Conservation (phyloP, 108 stramenopile species). For the Cyclotella baltica region DNA sequence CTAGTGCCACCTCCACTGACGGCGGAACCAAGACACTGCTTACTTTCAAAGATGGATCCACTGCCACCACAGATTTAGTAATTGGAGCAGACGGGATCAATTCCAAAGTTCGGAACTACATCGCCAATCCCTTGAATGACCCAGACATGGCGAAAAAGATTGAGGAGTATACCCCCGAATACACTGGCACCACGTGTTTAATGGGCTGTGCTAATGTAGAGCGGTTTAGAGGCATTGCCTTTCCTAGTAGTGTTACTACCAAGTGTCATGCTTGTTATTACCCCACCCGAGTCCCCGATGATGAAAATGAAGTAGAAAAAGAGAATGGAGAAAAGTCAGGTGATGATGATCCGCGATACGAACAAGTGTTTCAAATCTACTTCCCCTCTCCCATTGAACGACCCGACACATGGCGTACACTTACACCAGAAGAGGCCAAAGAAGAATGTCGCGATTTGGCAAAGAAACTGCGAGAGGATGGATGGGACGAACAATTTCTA, state of each 20-base stretch:
- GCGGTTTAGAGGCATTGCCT: conserved; percentile 51
- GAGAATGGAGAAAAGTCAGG: conserved; percentile 15
- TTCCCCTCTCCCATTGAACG: conserved; percentile 58
- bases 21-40: not conserved
- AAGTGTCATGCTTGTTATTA: conserved; percentile 74
- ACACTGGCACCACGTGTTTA: conserved; percentile 55
- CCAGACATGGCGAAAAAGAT: not conserved
- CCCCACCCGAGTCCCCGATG: conserved; percentile 49
- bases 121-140: conserved; percentile 34
- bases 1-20: not conserved
- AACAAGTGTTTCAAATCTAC: conserved; percentile 74
- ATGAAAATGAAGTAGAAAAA: not conserved
- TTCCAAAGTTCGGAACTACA: conserved; percentile 60
- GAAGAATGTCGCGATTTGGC: conserved; percentile 60
- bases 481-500: conserved; percentile 69
- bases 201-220: conserved; percentile 66
- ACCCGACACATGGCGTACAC: conserved; percentile 63
- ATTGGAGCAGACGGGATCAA: conserved; percentile 77
- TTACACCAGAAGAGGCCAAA: conserved; percentile 51
- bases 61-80: conserved; percentile 37
- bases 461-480: conserved; percentile 54
- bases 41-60: conserved; percentile 63
- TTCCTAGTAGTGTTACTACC: conserved; percentile 65
- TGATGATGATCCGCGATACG: conserved; percentile 25
- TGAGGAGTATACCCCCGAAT: conserved; percentile 23